phyloP scores from a whole-genome alignment of 495 filamentous ascomycete species.

The Penicillium macrosclerotiorum region DNA sequence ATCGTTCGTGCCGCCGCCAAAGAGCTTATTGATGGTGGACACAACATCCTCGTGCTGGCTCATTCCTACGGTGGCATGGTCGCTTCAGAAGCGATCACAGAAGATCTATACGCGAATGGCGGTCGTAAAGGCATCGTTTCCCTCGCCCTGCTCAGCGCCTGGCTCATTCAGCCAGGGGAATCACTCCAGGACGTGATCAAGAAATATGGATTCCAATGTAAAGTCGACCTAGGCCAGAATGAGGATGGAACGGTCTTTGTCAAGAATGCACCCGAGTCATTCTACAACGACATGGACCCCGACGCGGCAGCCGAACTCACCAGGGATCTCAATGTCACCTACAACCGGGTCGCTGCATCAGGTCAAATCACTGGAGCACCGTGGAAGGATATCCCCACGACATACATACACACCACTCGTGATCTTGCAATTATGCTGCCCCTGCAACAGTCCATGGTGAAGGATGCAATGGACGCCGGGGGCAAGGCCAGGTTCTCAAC shows the following conservation, averaged over 20 bases:
- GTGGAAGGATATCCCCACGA: conserved; percentile 9
- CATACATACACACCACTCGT: conserved; percentile 6
- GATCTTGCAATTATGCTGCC: conserved; percentile 6
- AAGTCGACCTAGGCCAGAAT: conserved; percentile 4
- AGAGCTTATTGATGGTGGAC: conserved; percentile 6
- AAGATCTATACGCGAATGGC: conserved; percentile 6
- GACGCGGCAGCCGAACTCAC: conserved; percentile 5
- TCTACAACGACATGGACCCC: conserved; percentile 11
- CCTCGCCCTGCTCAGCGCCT: conserved; percentile 5
- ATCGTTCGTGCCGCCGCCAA: conserved; percentile 6
- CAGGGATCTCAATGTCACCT: conserved; percentile 8
- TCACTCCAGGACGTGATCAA: not conserved
- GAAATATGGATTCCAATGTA: conserved; percentile 1
- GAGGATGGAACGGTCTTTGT: conserved; percentile 5
- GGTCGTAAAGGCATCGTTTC: conserved; percentile 1
- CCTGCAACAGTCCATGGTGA: conserved; percentile 10
- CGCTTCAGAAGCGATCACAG: conserved; percentile 8
- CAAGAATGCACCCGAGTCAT: conserved; percentile 9
- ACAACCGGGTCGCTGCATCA: conserved; percentile 5
- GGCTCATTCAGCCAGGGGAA: conserved; percentile 1
- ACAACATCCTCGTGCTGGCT: conserved; percentile 12
- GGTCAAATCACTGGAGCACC: not conserved
- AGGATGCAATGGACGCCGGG: conserved; percentile 3
- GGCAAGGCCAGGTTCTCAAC: not conserved
- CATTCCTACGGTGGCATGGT: conserved; percentile 17